Conservation (phyloP, 2,329 filamentous ascomycete species). For the Exophiala lecanii-corni region DNA sequence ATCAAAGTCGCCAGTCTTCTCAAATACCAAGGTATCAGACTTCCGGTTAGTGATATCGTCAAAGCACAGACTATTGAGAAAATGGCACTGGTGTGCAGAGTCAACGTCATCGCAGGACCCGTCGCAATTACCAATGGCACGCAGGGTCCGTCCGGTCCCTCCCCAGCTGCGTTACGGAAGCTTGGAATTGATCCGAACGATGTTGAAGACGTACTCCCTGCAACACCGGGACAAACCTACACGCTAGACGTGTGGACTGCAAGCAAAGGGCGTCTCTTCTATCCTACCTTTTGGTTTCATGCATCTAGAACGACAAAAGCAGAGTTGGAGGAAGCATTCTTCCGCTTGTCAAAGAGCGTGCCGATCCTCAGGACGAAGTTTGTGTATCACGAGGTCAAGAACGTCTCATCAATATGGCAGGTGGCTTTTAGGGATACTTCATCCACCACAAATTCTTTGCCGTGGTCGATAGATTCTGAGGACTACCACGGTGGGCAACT, state of each 20-base stretch:
- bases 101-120: too few relatives aligned
- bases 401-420: conserved; percentile 20
- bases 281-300: conserved; percentile 64
- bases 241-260: conserved; percentile 75
- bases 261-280: conserved; percentile 64
- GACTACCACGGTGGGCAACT: conserved; percentile 20
- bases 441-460: conserved; percentile 15
- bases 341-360: conserved; percentile 48
- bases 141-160: too few relatives aligned
- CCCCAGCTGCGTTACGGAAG: too few relatives aligned
- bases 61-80: conserved; percentile 59
- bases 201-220: conserved; percentile 60
- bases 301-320: conserved; percentile 40
- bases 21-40: conserved; percentile 55
- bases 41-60: conserved; percentile 69
- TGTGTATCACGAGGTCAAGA: conserved; percentile 29
- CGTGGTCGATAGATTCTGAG: conserved; percentile 11
- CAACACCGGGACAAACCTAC: conserved; percentile 72
- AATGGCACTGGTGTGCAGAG: conserved; percentile 55
- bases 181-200: conserved; percentile 39
- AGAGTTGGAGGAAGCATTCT: conserved; percentile 58
- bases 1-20: conserved; percentile 76
- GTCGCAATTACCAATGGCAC: too few relatives aligned
- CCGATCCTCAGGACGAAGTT: conserved; percentile 68
- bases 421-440: conserved; percentile 16